These are phyloP conservation scores for Sporothrix luriei DNA, from an alignment of 2,329 filamentous ascomycete species.

Conservation along the genomic window DNA sequence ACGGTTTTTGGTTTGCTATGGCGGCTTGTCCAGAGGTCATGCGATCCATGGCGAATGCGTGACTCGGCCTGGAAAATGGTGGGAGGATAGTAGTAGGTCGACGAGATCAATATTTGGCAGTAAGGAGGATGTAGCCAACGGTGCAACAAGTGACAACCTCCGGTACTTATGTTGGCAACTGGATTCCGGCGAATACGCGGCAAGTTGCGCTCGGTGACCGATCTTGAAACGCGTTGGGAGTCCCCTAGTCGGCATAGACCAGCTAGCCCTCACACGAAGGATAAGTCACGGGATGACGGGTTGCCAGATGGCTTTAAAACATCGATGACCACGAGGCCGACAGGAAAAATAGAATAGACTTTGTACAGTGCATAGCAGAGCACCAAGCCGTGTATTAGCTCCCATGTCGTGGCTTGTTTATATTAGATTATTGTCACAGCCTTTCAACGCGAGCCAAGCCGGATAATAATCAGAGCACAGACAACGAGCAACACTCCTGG, in stretches of 20 bases:
- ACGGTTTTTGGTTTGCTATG: slow-evolving; percentile 24
- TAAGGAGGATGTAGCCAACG: background rate
- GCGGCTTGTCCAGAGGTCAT: background rate
- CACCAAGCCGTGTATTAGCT: too few species aligned
- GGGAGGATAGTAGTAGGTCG: background rate
- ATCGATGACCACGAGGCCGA: too few species aligned
- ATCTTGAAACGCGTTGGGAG: background rate
- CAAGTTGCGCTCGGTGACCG: background rate
- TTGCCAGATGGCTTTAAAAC: too few species aligned
- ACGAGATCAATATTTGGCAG: background rate
- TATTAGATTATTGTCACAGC: too few species aligned
- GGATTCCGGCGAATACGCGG: background rate
- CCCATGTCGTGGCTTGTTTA: too few species aligned
- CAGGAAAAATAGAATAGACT: too few species aligned
- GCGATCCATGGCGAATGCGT: background rate
- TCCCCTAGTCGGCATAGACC: background rate
- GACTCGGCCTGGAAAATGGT: background rate
- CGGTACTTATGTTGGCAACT: background rate
- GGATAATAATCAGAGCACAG: too few species aligned
- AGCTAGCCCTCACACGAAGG: background rate
- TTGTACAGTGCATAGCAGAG: too few species aligned
- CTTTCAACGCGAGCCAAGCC: too few species aligned
- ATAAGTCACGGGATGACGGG: too few species aligned
- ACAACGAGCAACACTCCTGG: too few species aligned
- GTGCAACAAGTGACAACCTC: background rate